Conservation (phyloP, 148 eudicot species). For the Amaranthus hypochondriacus region DNA sequence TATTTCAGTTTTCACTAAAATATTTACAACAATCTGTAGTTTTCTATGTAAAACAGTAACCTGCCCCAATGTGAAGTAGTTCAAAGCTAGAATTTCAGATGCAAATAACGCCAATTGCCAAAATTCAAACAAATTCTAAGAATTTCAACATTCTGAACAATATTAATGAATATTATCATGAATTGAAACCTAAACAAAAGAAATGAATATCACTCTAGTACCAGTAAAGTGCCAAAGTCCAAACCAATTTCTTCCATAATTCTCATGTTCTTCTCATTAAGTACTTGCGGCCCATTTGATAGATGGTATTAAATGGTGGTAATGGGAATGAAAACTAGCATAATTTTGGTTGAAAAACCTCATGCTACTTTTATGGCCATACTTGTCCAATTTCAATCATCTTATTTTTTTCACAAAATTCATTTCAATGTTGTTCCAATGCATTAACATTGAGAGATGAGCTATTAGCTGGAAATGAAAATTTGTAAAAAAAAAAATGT, state of each 20-base stretch:
- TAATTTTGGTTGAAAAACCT: too few species aligned
- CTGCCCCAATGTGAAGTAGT: neutral
- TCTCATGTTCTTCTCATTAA: neutral
- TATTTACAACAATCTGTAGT: neutral
- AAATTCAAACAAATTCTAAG: neutral
- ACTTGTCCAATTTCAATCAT: too few species aligned
- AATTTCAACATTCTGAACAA: neutral
- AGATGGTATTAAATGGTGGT: too few species aligned
- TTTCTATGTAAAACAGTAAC: neutral
- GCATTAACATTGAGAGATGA: too few species aligned
- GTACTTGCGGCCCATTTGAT: too few species aligned
- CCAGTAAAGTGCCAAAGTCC: neutral
- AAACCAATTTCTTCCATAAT: neutral
- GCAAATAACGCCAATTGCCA: neutral
- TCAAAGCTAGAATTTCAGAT: neutral
- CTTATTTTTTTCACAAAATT: too few species aligned
- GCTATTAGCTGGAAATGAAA: too few species aligned
- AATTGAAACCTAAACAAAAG: neutral
- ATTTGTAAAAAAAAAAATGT: too few species aligned
- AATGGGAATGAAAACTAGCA: too few species aligned
- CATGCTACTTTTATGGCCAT: too few species aligned
- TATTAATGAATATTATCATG: neutral
- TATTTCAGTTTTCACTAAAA: neutral
- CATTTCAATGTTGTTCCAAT: too few species aligned
- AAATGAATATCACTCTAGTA: neutral